These are phyloP conservation scores for Serendipita indica DNA, from an alignment of 768 basidiomycete genomes.

Conservation along the genomic window DNA sequence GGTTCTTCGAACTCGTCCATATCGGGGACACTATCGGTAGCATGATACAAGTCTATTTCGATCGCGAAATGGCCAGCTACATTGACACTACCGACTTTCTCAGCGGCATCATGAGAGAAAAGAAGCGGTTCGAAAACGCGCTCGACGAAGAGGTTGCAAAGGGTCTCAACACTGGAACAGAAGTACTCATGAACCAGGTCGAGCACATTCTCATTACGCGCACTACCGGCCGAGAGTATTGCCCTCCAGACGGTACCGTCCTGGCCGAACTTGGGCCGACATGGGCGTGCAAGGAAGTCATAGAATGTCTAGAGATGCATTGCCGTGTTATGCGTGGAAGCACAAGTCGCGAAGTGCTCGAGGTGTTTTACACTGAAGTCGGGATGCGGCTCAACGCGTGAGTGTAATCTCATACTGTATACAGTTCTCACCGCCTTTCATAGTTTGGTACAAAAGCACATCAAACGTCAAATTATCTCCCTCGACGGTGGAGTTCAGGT, in stretches of 20 bases:
- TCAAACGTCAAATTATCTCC: constrained; percentile 95
- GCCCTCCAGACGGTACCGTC: constrained; percentile 63
- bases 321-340: constrained; percentile 84
- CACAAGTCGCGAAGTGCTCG: constrained; percentile 89
- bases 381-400: constrained; percentile 77
- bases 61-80: constrained; percentile 80
- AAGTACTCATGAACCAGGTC: constrained; percentile 92
- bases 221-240: constrained; percentile 79
- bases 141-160: constrained; percentile 89
- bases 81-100: constrained; percentile 91
- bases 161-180: constrained; percentile 88
- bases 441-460: constrained; percentile 89
- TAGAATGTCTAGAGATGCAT: constrained; percentile 77
- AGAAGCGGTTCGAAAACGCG: constrained; percentile 87
- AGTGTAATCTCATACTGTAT: constrained; percentile 23
- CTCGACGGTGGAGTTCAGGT: constrained; percentile 87
- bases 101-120: constrained; percentile 85
- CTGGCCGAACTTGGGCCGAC: constrained; percentile 71
- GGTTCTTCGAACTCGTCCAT: constrained; percentile 96
- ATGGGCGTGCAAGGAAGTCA: constrained; percentile 74
- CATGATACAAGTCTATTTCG: constrained; percentile 97
- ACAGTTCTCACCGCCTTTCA: constrained; percentile 15
- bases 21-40: constrained; percentile 94
- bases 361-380: constrained; percentile 96
- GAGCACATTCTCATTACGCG: constrained; percentile 80